A percentile compares a stretch with the other conserved stretches of the same genome.
Evolutionary conservation across 1,139 yeast genomes (phyloP).

Genomic region (Yamadazyma friedrichii): DNA sequence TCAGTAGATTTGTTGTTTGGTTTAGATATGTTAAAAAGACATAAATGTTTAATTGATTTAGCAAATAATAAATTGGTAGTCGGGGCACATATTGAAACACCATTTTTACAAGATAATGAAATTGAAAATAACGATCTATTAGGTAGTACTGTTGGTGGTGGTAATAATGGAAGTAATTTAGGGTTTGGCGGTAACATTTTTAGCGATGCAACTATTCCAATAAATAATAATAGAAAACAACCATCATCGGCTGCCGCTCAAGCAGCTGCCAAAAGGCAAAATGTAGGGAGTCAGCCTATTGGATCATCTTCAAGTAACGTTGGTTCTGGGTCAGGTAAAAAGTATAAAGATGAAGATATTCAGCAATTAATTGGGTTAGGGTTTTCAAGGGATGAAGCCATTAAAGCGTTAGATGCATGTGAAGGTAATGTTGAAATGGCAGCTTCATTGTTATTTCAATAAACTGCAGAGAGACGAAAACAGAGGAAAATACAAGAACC

Average conservation of each 20-base stretch:
- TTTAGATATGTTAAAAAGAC: slow-evolving; percentile 81
- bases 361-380: slow-evolving; percentile 66
- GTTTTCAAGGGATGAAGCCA: slow-evolving; percentile 61
- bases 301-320: slow-evolving; percentile 4
- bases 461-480: slow-evolving; percentile 1
- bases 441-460: slow-evolving; percentile 67
- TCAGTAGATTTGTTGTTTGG: slow-evolving; percentile 69
- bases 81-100: slow-evolving; percentile 66
- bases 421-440: slow-evolving; percentile 83
- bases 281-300: slow-evolving; percentile 9
- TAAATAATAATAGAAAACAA: slow-evolving; percentile 17
- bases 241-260: slow-evolving; percentile 20
- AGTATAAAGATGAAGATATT: slow-evolving; percentile 44
- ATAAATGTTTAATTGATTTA: slow-evolving; percentile 80
- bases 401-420: slow-evolving; percentile 63
- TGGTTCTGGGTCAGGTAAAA: slow-evolving; percentile 11
- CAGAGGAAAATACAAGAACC: neutral
- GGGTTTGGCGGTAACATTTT: slow-evolving; percentile 40
- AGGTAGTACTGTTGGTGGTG: slow-evolving; percentile 18
- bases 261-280: slow-evolving; percentile 26
- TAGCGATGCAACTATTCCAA: slow-evolving; percentile 18
- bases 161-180: slow-evolving; percentile 10
- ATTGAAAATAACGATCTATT: slow-evolving; percentile 47
- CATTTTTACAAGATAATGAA: slow-evolving; percentile 72
- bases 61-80: slow-evolving; percentile 64